phyloP scores from a whole-genome alignment of 352 stramenopile species.

The Stramenopiles sp. region DNA sequence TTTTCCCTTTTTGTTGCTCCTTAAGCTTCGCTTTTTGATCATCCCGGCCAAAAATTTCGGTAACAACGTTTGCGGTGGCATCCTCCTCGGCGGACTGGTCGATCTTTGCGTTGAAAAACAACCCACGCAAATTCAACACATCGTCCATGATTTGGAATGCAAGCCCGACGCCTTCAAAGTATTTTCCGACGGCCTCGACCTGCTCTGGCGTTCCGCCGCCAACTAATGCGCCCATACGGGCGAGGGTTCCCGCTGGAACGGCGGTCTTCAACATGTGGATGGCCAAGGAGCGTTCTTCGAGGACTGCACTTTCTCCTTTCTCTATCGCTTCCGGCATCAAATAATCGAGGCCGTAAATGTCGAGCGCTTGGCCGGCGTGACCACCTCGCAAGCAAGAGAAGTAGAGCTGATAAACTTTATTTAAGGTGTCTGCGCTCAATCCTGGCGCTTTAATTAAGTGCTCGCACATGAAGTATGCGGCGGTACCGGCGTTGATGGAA shows the following conservation, averaged over 20 bases:
- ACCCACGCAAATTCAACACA: conserved; percentile 21
- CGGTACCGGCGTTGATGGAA: conserved; percentile 22
- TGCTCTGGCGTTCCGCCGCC: conserved; percentile 19
- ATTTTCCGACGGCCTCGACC: conserved; percentile 20
- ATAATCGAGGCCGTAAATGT: conserved; percentile 22
- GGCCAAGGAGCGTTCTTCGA: conserved; percentile 19
- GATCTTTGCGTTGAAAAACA: conserved; percentile 15
- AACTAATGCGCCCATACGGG: conserved; percentile 21
- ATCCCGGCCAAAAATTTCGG: no score
- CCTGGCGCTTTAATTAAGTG: conserved; percentile 16
- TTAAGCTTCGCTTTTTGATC: no score
- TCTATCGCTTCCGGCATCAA: conserved; percentile 20
- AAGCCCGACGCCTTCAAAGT: conserved; percentile 23
- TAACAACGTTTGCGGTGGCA: no score
- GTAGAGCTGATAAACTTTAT: conserved; percentile 20
- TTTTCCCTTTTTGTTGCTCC: no score
- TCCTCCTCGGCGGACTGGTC: conserved; percentile 13
- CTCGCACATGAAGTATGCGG: conserved; percentile 23
- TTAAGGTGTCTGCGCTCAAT: conserved; percentile 15
- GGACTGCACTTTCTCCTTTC: conserved; percentile 12
- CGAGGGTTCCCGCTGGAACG: conserved; percentile 19
- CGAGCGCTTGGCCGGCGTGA: conserved; percentile 22
- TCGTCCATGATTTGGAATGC: conserved; percentile 26
- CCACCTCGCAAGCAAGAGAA: conserved; percentile 20
- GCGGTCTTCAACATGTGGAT: conserved; percentile 25